phyloP scores from a whole-genome alignment of 164 flowering plant species.

The Annona squamosa region DNA sequence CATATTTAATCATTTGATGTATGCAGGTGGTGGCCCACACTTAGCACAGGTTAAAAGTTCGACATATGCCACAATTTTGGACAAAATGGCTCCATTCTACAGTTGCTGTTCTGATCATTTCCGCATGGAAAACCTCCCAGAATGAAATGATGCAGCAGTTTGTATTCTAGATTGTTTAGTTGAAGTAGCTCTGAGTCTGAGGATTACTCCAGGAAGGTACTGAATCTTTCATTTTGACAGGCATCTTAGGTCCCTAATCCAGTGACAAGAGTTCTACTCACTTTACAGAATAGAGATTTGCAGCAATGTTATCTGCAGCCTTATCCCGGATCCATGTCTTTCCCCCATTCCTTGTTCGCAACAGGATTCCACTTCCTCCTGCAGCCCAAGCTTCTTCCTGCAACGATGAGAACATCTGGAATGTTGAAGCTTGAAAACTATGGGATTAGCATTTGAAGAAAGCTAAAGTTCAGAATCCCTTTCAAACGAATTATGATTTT shows the following conservation, averaged over 20 bases:
- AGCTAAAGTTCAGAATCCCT: neutral
- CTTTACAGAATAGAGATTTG: slow-evolving; percentile 97
- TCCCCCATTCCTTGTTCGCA: slow-evolving; percentile 91
- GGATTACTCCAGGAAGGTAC: neutral
- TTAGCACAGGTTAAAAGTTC: neutral
- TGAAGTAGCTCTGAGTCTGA: neutral
- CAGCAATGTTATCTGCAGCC: slow-evolving; percentile 94
- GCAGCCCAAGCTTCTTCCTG: slow-evolving; percentile 99
- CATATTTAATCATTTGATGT: too few relatives aligned
- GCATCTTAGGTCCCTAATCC: neutral
- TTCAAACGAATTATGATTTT: neutral
- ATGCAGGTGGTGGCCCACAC: neutral
- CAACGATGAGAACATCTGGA: slow-evolving; percentile 7
- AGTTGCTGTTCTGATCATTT: neutral
- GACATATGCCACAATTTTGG: neutral
- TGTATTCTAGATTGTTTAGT: neutral
- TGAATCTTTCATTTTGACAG: neutral
- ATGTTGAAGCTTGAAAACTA: neutral
- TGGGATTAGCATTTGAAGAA: neutral
- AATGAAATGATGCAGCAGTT: neutral
- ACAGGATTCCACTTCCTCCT: slow-evolving; percentile 87
- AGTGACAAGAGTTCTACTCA: slow-evolving; percentile 27
- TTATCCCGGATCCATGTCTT: slow-evolving; percentile 91
- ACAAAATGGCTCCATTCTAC: neutral
- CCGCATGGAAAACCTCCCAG: neutral